A percentile compares a stretch with the other conserved stretches of the same genome.
Evolutionary conservation across 176 grass and related monocot species (phyloP).

Genomic region (Eragrostis curvula): DNA sequence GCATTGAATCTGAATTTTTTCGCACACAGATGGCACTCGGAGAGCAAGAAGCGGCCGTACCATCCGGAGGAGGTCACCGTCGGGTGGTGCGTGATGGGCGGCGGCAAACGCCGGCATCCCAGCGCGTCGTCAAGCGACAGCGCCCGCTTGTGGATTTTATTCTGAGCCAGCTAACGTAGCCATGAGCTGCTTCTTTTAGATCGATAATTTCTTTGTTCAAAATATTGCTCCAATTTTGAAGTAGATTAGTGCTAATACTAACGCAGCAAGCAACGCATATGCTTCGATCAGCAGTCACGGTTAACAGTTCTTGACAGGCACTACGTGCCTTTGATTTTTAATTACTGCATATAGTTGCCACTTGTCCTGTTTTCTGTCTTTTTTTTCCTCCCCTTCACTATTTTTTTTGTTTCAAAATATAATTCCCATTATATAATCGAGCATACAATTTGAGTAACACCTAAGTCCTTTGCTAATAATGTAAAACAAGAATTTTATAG

Average conservation of each 20-base stretch:
- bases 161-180: background rate
- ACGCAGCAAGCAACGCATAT: too few relatives aligned
- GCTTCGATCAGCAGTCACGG: slow-evolving; percentile 28
- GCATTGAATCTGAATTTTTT: background rate
- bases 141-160: background rate
- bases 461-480: too few relatives aligned
- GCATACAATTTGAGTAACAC: too few relatives aligned
- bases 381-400: background rate
- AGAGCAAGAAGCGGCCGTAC: background rate
- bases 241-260: background rate
- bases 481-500: too few relatives aligned
- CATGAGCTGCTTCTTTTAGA: background rate
- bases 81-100: slow-evolving; percentile 4
- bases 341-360: too few relatives aligned
- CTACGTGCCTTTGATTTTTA: background rate
- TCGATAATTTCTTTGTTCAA: background rate
- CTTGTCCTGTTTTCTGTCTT: too few relatives aligned
- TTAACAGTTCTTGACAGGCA: background rate
- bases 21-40: slow-evolving; percentile 1
- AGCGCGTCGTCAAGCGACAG: slow-evolving; percentile 31
- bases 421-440: too few relatives aligned
- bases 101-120: slow-evolving; percentile 35
- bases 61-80: slow-evolving; percentile 10
- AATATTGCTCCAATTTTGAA: background rate
- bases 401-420: background rate